A percentile compares a stretch with the other conserved stretches of the same genome.
Conservation (phyloP, 495 filamentous ascomycete species). For the Aspergillus conjunctus region DNA sequence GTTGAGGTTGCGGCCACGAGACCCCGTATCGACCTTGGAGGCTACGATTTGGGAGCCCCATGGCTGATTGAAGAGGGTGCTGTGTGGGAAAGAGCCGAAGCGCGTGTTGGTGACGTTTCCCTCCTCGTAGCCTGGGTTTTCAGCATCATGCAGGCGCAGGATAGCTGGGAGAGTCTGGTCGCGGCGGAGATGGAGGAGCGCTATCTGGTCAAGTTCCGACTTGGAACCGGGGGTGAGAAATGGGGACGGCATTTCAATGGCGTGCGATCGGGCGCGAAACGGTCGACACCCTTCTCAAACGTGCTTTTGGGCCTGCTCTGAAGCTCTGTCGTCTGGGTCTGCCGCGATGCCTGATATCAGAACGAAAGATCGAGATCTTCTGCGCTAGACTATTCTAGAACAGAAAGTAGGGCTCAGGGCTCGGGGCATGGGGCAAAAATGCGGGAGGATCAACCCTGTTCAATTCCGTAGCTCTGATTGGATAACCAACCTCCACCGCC, state of each 20-base stretch:
- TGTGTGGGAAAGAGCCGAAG: constrained; percentile 94
- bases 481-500: constrained; percentile 5
- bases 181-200: constrained; percentile 81
- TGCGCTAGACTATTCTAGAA: constrained; percentile 24
- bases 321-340: constrained; percentile 14
- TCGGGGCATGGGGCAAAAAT: constrained; percentile 20
- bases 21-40: constrained; percentile 87
- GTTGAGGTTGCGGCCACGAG: constrained; percentile 53
- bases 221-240: constrained; percentile 67
- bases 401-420: constrained; percentile 42
- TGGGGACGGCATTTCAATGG: constrained; percentile 55
- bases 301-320: constrained; percentile 6
- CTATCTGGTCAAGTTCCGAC: constrained; percentile 60
- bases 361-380: constrained; percentile 18
- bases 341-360: constrained; percentile 15
- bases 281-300: constrained; percentile 1
- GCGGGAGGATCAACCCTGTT: constrained; percentile 19
- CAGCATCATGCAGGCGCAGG: constrained; percentile 60
- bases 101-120: constrained; percentile 88
- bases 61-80: constrained; percentile 74
- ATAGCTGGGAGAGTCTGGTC: constrained; percentile 77
- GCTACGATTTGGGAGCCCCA: constrained; percentile 93
- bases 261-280: neutral
- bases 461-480: constrained; percentile 15
- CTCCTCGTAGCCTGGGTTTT: constrained; percentile 72